phyloP scores from a whole-genome alignment of 768 basidiomycete genomes.

The Saitozyma podzolica region DNA sequence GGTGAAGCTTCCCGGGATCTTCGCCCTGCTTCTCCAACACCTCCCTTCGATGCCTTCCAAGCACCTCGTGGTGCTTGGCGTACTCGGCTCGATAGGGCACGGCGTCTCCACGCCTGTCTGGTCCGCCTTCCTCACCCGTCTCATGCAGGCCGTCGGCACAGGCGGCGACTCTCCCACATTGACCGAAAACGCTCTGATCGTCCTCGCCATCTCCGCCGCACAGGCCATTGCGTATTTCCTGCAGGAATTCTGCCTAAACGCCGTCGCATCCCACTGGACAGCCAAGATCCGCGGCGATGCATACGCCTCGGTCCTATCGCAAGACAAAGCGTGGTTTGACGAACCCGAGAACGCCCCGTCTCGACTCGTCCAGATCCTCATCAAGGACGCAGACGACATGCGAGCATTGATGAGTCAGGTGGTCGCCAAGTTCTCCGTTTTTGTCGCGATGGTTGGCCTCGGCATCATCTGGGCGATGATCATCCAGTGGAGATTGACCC shows the following conservation, averaged over 20 bases:
- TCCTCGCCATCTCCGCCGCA: conserved; percentile 68
- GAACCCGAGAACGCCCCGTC: conserved; percentile 62
- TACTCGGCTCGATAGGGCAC: conserved; percentile 67
- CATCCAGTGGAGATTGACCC: conserved; percentile 86
- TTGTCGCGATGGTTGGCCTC: conserved; percentile 74
- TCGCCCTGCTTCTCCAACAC: conserved; percentile 50
- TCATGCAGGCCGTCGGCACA: conserved; percentile 60
- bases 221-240: conserved; percentile 74
- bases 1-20: conserved; percentile 10
- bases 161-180: conserved; percentile 45
- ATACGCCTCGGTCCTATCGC: conserved; percentile 65
- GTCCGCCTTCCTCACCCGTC: conserved; percentile 79
- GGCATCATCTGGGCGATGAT: conserved; percentile 88
- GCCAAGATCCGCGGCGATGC: conserved; percentile 63
- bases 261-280: conserved; percentile 72
- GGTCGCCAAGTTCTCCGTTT: conserved; percentile 70
- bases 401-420: conserved; percentile 71
- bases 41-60: conserved; percentile 77
- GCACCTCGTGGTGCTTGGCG: conserved; percentile 66
- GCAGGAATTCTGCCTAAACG: conserved; percentile 81
- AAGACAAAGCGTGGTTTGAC: conserved; percentile 90
- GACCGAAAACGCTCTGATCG: conserved; percentile 42
- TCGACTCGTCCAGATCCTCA: conserved; percentile 68
- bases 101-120: conserved; percentile 90
- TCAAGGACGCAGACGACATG: conserved; percentile 90